A percentile compares a stretch with the other conserved stretches of the same genome.
Evolutionary conservation across 345 rosid species (phyloP).

Genomic region (Corchorus olitorius): DNA sequence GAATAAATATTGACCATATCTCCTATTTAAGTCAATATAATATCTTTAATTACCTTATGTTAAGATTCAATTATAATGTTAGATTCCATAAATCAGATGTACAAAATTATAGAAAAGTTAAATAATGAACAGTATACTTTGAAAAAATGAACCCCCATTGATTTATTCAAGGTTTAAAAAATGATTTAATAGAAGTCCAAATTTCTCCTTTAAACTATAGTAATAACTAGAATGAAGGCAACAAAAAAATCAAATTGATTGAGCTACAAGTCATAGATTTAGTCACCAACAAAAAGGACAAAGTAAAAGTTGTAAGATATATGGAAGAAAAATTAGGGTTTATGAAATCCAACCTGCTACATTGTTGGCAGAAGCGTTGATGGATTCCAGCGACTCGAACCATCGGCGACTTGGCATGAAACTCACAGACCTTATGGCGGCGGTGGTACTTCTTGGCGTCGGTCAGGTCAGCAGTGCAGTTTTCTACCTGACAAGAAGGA

Average conservation of each 20-base stretch:
- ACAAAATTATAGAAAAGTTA: neutral
- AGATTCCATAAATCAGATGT: neutral
- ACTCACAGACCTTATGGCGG: constrained; percentile 90
- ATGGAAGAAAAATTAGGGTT: constrained; percentile 39
- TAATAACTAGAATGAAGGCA: neutral
- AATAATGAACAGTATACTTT: neutral
- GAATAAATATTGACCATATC: neutral
- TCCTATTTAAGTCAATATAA: neutral
- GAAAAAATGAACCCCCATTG: neutral
- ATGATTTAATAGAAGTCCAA: neutral
- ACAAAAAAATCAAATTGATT: neutral
- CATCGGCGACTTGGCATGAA: constrained; percentile 71
- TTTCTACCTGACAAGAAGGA: constrained; percentile 64
- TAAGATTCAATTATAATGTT: neutral
- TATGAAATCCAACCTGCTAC: constrained; percentile 69
- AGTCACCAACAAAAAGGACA: neutral
- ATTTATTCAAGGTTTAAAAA: neutral
- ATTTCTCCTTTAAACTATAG: neutral
- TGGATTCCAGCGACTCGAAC: constrained; percentile 60
- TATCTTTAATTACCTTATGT: neutral
- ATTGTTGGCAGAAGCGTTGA: constrained; percentile 98
- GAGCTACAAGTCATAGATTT: neutral
- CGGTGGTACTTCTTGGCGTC: constrained; percentile 72
- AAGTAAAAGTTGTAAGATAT: neutral
- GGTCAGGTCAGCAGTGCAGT: constrained; percentile 61